Evolutionary conservation across 2,329 filamentous ascomycete genomes (phyloP), one percentile per base, ranked within the genome.

Genomic region (Calonectria pauciramosa): DNA sequence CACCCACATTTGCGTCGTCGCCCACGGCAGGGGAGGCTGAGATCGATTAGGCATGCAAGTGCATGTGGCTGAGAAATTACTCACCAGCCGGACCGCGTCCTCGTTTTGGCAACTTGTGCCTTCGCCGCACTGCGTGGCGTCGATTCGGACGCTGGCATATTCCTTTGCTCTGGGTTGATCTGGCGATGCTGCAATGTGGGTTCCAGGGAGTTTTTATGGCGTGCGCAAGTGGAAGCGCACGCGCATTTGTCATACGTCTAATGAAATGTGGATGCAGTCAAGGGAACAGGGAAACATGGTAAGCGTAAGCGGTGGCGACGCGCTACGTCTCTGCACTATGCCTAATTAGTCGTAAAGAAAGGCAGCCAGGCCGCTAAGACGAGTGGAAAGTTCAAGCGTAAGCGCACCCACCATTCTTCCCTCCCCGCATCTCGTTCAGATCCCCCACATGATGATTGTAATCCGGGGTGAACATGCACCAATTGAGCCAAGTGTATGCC

Each of bases 1-100:
- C 26, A 32, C 66, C 36, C 51, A 68, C 66, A 68, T 34, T 68
- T 68, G 9, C 66, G 66, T 56, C 66, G 34, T 38, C 66, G 49
- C 2, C 51, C 38, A 20, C 66, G 51, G 18, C 66, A 68, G 23
- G 66, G 49, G 20, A 68, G 66, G 41, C 66, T 68, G 36, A 6
- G 7, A n/a, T 36, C 26, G 26, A 30, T 36, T 59, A 36, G 36
- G 16, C 18, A 8, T n/a, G 32, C 30, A 32, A 23, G 2, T 11
- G 14, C 26, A 10, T 14, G 49, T 26, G 13, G 7, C 23, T 30
- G 51, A 16, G 14, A 18, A 8, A 44, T 8, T 4, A 32, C 51
- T 68, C 14, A 56, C 66, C 66, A 68, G 8, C 49, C 66, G 10
- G 66, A 56, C 2, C 66, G 66, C 9, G 66, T 68, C 14, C 66